Evolutionary conservation across 257 asterid species (phyloP).

Genomic region (Solanum corneliomulleri): DNA sequence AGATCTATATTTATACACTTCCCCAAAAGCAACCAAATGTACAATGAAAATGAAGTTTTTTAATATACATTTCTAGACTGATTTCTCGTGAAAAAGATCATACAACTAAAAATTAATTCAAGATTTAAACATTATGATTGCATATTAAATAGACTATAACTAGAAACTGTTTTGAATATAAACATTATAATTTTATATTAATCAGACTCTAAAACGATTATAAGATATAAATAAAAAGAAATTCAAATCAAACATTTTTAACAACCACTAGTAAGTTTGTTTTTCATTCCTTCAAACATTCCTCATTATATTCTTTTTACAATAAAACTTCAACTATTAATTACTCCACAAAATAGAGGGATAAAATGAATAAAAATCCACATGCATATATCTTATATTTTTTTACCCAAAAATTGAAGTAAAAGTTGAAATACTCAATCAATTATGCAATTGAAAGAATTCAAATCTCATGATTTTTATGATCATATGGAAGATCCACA

Average conservation of each 20-base stretch:
- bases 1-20: background rate
- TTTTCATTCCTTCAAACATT: background rate
- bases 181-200: no score
- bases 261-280: background rate
- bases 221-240: background rate
- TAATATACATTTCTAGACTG: no score
- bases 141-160: no score
- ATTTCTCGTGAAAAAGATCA: rapidly evolving
- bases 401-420: background rate
- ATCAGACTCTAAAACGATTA: background rate
- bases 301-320: background rate
- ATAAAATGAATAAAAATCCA: background rate
- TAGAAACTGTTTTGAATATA: background rate
- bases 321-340: background rate
- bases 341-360: background rate
- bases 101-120: no score
- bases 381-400: background rate
- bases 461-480: background rate
- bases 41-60: no score
- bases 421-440: background rate
- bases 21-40: background rate
- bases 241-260: background rate
- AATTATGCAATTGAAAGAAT: background rate
- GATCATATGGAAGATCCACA: background rate
- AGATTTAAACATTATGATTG: no score